phyloP scores from a whole-genome alignment of 345 rosid species.

The Erodium maritimum region DNA sequence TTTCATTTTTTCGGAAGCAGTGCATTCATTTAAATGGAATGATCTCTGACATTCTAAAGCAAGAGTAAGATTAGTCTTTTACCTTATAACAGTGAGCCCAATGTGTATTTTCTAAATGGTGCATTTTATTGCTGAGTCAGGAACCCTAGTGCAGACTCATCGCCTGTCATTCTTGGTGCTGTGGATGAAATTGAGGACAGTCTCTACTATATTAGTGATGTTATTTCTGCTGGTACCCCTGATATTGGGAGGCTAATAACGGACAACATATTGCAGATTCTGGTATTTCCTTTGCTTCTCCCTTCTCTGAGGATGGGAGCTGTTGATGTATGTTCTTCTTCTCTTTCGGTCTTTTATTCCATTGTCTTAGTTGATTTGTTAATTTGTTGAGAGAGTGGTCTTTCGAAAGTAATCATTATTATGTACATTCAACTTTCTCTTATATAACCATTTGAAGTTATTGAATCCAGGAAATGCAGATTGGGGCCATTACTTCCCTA shows the following conservation, averaged over 20 bases:
- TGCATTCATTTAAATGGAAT: conserved; percentile 46
- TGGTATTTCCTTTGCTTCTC: conserved; percentile 81
- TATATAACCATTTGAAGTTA: conserved; percentile 17
- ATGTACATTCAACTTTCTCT: conserved; percentile 1
- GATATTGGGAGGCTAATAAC: conserved; percentile 87
- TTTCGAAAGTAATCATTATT: background rate
- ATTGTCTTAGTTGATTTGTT: background rate
- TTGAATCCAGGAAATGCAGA: conserved; percentile 44
- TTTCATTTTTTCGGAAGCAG: conserved; percentile 43
- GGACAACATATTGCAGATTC: conserved; percentile 59
- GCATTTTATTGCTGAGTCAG: conserved; percentile 38
- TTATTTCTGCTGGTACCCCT: conserved; percentile 96
- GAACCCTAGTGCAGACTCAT: conserved; percentile 30
- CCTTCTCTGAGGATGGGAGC: conserved; percentile 56
- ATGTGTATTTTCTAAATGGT: conserved; percentile 14
- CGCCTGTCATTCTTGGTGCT: conserved; percentile 43
- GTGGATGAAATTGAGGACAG: conserved; percentile 95
- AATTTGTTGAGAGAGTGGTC: background rate
- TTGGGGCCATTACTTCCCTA: conserved; percentile 69
- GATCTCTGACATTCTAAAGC: conserved; percentile 36
- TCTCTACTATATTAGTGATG: conserved; percentile 86
- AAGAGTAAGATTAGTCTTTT: conserved; percentile 17
- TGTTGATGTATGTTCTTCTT: conserved; percentile 37
- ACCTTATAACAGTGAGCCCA: conserved; percentile 1
- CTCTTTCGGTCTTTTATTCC: conserved; percentile 10